Percentiles rank a stretch among this genome's conserved stretches.
These are phyloP conservation scores for Pleurotus tuoliensis DNA, from an alignment of 768 basidiomycete species.

Conservation along the genomic window DNA sequence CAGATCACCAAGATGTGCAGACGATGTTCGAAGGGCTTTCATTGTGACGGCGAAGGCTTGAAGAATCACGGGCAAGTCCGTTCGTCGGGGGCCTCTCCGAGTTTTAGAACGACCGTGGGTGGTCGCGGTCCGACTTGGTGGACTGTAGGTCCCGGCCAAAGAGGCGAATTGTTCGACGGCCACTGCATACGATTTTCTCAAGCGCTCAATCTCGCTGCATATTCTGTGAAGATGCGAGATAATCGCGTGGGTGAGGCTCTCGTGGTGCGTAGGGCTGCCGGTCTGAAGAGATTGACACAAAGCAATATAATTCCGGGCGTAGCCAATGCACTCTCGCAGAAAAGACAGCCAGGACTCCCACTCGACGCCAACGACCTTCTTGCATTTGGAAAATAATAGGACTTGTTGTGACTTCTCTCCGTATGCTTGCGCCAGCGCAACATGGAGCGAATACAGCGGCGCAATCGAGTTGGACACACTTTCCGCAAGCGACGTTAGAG, in stretches of 20 bases:
- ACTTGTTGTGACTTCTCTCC: neutral
- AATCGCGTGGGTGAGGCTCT: neutral
- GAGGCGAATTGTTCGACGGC: neutral
- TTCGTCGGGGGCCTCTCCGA: neutral
- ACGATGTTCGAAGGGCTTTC: neutral
- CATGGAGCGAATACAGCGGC: neutral
- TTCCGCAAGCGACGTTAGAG: neutral
- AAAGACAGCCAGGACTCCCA: neutral
- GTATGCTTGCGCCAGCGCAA: neutral
- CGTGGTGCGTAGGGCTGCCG: neutral
- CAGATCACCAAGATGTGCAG: neutral
- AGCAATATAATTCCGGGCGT: neutral
- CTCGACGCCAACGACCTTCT: neutral
- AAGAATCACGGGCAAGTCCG: neutral
- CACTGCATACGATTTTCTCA: neutral
- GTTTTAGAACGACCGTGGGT: no score
- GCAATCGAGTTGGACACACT: neutral
- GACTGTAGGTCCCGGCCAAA: no score
- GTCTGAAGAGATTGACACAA: neutral
- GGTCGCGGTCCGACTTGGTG: no score
- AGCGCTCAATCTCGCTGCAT: neutral
- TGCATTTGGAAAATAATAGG: neutral
- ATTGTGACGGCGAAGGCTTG: neutral
- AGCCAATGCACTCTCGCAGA: neutral
- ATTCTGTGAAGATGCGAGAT: neutral